Base-by-base conservation (phyloP, 345 rosid genomes). In the Linum trigynum region DNA sequence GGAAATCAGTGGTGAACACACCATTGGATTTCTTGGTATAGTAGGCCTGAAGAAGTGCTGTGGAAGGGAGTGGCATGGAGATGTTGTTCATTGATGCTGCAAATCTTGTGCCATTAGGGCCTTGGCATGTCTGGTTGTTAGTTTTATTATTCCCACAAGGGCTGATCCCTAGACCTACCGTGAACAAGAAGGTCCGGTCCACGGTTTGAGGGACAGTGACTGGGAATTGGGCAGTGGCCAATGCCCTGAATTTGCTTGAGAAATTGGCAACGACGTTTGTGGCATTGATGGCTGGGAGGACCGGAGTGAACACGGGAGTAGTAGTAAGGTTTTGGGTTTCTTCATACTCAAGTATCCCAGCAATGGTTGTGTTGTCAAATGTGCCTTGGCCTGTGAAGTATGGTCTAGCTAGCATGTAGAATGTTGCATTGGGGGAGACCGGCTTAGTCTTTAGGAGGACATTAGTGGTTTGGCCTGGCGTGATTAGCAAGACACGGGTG, bases 391-490 rank as follows among this genome's bases (percentile, higher is more conserved):
- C 88, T 0, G 87, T 84, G 79, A 76, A 79, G 76, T 91, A 89
- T 5, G 95, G 87, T 62, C 86, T 75, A 38, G 91, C 95, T 12
- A 84, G 63, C 83, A 91, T 89, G 48, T 75, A 81, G 70, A 86
- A 91, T 7, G 79, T 75, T 57, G 84, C 67, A 60, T 71, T 72
- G 15, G 87, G 90, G 59, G 77, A 45, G 11, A n/a, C 48, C 3
- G 86, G 73, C 76, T 86, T 83, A 55, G 91, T 78, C 61, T 77
- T 81, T 4, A 91, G 82, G 45, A 91, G 86, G 15, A 86, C 76
- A 65, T 85, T 89, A 23, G 84, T 83, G 74, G 95, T 85, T 71
- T 89, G 96, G 10, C 96, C 96, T 0, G 96, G 89, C 3, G 79
- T 63, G 2, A 85, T 65, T 32, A 86, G 35, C 15, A 86, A 59